A percentile compares a stretch with the other conserved stretches of the same genome.
phyloP scores from a whole-genome alignment of 2,329 filamentous ascomycete genomes.

The Penicillium sp. region DNA sequence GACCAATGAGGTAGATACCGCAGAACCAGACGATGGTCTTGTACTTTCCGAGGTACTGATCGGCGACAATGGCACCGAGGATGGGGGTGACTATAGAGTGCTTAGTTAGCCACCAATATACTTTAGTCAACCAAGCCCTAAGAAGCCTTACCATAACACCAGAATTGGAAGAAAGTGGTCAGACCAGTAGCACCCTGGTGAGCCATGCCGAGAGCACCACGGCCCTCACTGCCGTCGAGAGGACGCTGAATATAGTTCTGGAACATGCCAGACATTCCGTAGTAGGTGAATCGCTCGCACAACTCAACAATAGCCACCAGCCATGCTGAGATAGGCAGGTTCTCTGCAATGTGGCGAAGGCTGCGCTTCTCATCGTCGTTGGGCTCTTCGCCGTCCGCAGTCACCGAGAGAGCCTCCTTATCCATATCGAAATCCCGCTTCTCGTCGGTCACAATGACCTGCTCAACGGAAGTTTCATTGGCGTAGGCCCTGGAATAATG shows the following conservation, averaged over 20 bases:
- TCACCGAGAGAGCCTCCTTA: slow-evolving; percentile 33
- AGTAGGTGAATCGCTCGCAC: slow-evolving; percentile 61
- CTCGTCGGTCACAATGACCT: slow-evolving; percentile 22
- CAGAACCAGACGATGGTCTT: slow-evolving; percentile 60
- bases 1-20: slow-evolving; percentile 58
- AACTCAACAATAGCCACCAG: slow-evolving; percentile 59
- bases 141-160: slow-evolving; percentile 47
- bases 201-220: slow-evolving; percentile 45
- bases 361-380: slow-evolving; percentile 52
- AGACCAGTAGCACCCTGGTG: slow-evolving; percentile 50
- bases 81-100: slow-evolving; percentile 53
- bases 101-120: slow-evolving; percentile 1
- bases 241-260: slow-evolving; percentile 56
- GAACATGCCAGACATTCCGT: slow-evolving; percentile 55
- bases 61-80: slow-evolving; percentile 58
- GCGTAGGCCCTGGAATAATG: slow-evolving; percentile 14
- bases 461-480: slow-evolving; percentile 18
- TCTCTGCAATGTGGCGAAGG: slow-evolving; percentile 56
- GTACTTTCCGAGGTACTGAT: slow-evolving; percentile 62
- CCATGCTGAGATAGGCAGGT: slow-evolving; percentile 56
- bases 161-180: slow-evolving; percentile 57
- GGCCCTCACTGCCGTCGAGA: slow-evolving; percentile 38
- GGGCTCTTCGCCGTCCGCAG: slow-evolving; percentile 54
- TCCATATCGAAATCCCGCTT: slow-evolving; percentile 26
- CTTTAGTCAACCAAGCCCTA: background rate